Conservation (phyloP, 331 rosid species). For the Arachis monticola region DNA sequence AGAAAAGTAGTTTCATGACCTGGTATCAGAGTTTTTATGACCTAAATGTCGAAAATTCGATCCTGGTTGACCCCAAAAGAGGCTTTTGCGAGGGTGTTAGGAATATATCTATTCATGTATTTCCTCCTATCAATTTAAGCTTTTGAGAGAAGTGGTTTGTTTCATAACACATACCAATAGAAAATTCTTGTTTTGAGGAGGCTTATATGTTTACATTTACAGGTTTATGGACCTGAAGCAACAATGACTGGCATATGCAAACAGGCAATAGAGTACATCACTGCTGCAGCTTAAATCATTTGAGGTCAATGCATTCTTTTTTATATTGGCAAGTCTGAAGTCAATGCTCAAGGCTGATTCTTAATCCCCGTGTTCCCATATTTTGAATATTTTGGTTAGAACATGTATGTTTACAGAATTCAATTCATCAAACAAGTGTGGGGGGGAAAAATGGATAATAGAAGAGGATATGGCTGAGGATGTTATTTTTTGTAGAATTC, state of each 20-base stretch:
- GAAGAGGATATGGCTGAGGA: slow-evolving; percentile 1
- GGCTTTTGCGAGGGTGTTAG: too few species aligned
- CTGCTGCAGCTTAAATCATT: slow-evolving; percentile 69
- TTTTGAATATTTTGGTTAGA: slow-evolving; percentile 35
- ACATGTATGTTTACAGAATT: slow-evolving; percentile 18
- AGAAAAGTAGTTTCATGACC: too few species aligned
- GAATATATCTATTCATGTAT: too few species aligned
- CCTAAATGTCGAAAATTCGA: too few species aligned
- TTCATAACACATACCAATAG: too few species aligned
- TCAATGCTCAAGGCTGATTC: slow-evolving; percentile 32
- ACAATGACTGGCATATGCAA: slow-evolving; percentile 99
- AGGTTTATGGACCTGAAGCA: slow-evolving; percentile 99
- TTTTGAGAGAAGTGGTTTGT: too few species aligned
- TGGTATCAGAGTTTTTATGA: too few species aligned
- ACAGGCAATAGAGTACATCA: slow-evolving; percentile 91
- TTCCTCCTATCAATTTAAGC: too few species aligned
- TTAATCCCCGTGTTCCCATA: slow-evolving; percentile 39
- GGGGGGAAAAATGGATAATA: slow-evolving; percentile 15
- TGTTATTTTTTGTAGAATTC: slow-evolving; percentile 36
- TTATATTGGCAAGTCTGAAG: not conserved
- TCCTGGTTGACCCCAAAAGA: too few species aligned
- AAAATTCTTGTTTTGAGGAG: not conserved
- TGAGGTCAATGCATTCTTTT: slow-evolving; percentile 30
- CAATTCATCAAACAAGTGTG: slow-evolving; percentile 21
- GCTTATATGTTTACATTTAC: slow-evolving; percentile 14